phyloP scores from a whole-genome alignment of 176 grass and related monocot species.

The Dactylis glomerata region DNA sequence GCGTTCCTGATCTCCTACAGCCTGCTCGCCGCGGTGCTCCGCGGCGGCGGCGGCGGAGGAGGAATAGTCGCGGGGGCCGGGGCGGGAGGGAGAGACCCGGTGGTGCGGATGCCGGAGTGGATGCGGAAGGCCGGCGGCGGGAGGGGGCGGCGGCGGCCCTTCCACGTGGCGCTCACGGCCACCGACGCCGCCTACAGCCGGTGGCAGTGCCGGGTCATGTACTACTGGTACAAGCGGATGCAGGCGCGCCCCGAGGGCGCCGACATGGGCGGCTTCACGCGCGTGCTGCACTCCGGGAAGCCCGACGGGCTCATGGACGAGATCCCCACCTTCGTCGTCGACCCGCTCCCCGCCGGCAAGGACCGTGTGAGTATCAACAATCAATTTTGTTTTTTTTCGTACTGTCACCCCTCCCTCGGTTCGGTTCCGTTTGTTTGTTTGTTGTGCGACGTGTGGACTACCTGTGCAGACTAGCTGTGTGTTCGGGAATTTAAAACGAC shows the following conservation, averaged over 20 bases:
- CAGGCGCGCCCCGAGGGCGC: slow-evolving; percentile 40
- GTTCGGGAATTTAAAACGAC: not conserved
- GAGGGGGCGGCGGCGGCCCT: slow-evolving; percentile 33
- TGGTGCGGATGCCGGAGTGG: slow-evolving; percentile 45
- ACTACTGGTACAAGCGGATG: slow-evolving; percentile 88
- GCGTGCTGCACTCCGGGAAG: slow-evolving; percentile 77
- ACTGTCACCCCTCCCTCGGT: not conserved
- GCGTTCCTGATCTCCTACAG: slow-evolving; percentile 65
- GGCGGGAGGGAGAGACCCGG: slow-evolving; percentile 30
- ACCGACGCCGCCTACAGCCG: slow-evolving; percentile 58
- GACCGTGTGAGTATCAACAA: slow-evolving; percentile 47
- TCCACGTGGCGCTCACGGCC: slow-evolving; percentile 81
- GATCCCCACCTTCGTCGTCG: slow-evolving; percentile 90
- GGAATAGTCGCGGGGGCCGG: not conserved
- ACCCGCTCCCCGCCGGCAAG: slow-evolving; percentile 63
- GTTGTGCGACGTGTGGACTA: slow-evolving; percentile 14
- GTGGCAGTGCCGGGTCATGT: slow-evolving; percentile 89
- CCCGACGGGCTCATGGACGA: slow-evolving; percentile 74
- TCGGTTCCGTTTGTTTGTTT: not conserved
- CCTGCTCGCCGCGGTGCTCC: slow-evolving; percentile 40
- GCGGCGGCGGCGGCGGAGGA: not conserved
- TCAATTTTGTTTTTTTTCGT: not conserved
- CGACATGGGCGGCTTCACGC: slow-evolving; percentile 91
- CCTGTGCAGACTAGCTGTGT: not conserved
- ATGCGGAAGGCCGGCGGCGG: slow-evolving; percentile 15